Conservation (phyloP, 805 yeast genomes). For the Hanseniaspora occidentalis region DNA sequence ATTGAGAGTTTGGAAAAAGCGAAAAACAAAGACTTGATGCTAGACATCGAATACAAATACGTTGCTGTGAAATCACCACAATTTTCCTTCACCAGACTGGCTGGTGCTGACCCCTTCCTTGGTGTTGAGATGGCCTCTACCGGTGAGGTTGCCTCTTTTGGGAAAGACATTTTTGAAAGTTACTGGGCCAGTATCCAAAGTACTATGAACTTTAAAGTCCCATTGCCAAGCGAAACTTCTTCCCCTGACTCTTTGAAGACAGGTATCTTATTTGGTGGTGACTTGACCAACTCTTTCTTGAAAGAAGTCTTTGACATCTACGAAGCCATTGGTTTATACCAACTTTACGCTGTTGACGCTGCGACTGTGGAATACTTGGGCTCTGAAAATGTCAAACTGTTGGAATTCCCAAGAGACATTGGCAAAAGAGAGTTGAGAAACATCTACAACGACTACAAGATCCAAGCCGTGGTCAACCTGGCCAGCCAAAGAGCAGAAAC, state of each 20-base stretch:
- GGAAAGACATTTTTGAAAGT: constrained; percentile 73
- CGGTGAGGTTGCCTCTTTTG: constrained; percentile 98
- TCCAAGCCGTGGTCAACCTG: constrained; percentile 81
- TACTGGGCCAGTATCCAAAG: constrained; percentile 97
- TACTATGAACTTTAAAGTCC: constrained; percentile 93
- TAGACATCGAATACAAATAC: constrained; percentile 47
- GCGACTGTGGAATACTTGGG: constrained; percentile 47
- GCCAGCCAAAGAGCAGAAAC: constrained; percentile 83
- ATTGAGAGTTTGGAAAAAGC: constrained; percentile 32
- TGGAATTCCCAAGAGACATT: constrained; percentile 66
- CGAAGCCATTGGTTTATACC: constrained; percentile 59
- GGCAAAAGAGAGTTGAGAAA: constrained; percentile 80
- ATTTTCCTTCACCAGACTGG: constrained; percentile 94
- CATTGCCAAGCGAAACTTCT: constrained; percentile 52
- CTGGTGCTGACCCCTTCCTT: constrained; percentile 98
- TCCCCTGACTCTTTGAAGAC: background rate
- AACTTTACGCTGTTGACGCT: constrained; percentile 63
- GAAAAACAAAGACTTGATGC: constrained; percentile 51
- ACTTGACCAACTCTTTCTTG: constrained; percentile 54
- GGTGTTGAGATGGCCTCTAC: constrained; percentile 99
- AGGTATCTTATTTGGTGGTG: constrained; percentile 92
- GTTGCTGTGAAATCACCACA: constrained; percentile 98
- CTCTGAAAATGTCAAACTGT: constrained; percentile 48
- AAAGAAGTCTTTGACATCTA: constrained; percentile 63
- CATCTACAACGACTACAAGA: constrained; percentile 76